These are phyloP conservation scores for Phaseolus coccineus DNA, from an alignment of 331 rosid species.

Conservation along the genomic window DNA sequence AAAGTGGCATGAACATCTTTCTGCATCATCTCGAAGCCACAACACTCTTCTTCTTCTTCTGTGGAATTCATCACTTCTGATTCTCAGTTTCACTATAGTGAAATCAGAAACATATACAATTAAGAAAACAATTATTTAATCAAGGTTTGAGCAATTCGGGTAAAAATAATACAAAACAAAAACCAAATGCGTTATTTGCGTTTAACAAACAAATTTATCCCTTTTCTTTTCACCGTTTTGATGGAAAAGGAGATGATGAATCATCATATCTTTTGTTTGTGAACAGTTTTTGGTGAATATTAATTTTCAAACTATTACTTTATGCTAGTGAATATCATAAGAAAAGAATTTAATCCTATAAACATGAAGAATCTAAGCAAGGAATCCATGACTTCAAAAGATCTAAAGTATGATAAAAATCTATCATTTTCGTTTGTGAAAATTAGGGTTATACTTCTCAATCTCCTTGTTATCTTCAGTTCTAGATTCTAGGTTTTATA, in stretches of 20 bases:
- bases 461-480: too few relatives aligned
- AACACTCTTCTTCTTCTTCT: slow-evolving; percentile 41
- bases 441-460: neutral
- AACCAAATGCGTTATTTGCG: neutral
- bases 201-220: neutral
- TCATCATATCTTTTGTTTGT: neutral
- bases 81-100: neutral
- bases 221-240: neutral
- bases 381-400: neutral
- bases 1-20: slow-evolving; percentile 68
- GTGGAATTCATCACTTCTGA: slow-evolving; percentile 36
- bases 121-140: neutral
- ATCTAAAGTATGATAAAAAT: too few relatives aligned
- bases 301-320: neutral
- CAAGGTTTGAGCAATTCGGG: neutral
- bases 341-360: neutral
- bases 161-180: too few relatives aligned
- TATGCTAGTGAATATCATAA: neutral
- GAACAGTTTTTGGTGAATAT: neutral
- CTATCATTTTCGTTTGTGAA: neutral
- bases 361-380: neutral
- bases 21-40: slow-evolving; percentile 49
- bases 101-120: neutral
- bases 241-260: neutral
- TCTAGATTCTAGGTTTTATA: too few relatives aligned